Evolutionary conservation across 208 protist genomes (phyloP).

Genomic region (Porcisia deanei): DNA sequence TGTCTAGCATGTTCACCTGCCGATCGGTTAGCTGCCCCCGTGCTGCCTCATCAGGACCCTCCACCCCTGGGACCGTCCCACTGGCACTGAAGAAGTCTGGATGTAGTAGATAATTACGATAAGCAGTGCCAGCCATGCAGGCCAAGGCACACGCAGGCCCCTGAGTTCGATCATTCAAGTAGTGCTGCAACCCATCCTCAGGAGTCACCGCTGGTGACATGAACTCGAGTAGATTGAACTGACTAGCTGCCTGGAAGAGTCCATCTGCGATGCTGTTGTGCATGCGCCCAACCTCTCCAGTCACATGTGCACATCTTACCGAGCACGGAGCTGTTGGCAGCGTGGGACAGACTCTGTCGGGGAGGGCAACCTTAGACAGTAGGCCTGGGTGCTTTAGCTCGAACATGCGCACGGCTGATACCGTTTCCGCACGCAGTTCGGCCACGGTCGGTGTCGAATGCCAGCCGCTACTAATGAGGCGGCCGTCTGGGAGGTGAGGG

Average conservation of each 20-base stretch:
- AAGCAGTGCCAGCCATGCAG: slow-evolving; percentile 57
- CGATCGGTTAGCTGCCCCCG: slow-evolving; percentile 36
- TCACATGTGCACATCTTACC: slow-evolving; percentile 29
- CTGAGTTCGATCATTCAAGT: slow-evolving; percentile 65
- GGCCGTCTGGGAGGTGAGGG: slow-evolving; percentile 2
- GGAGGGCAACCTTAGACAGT: slow-evolving; percentile 3
- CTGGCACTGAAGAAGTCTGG: slow-evolving; percentile 17
- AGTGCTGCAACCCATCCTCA: slow-evolving; percentile 53
- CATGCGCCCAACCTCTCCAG: slow-evolving; percentile 26
- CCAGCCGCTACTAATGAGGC: slow-evolving; percentile 33
- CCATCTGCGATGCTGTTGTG: slow-evolving; percentile 32
- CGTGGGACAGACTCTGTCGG: not conserved
- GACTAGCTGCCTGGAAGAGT: slow-evolving; percentile 74
- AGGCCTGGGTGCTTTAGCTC: slow-evolving; percentile 25
- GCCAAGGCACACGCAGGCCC: slow-evolving; percentile 68
- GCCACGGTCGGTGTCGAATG: slow-evolving; percentile 45
- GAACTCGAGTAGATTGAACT: slow-evolving; percentile 85
- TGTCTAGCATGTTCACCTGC: slow-evolving; percentile 37
- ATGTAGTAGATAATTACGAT: slow-evolving; percentile 73
- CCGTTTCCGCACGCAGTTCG: slow-evolving; percentile 40
- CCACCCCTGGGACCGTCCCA: not conserved
- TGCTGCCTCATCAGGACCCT: not conserved
- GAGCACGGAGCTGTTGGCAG: not conserved
- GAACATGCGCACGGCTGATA: slow-evolving; percentile 19
- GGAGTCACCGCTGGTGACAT: slow-evolving; percentile 31